Base-by-base conservation (phyloP, 371 early-diverging fungal species). In the Synchytrium microbalum region DNA sequence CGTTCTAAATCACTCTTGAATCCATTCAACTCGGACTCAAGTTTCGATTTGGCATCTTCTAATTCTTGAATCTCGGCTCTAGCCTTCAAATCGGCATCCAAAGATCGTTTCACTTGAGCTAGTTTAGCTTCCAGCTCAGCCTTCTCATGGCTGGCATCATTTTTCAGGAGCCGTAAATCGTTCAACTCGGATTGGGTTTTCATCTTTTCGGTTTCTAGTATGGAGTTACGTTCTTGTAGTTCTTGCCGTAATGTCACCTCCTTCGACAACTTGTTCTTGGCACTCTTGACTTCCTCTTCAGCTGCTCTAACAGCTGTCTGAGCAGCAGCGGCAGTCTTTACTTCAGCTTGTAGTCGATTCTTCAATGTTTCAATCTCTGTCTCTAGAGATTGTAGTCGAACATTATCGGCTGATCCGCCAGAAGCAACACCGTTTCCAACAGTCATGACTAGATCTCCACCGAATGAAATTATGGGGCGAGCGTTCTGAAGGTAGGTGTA, bases 401-500 rank as follows among this genome's bases (percentile, higher is more conserved):
- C 60, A 25, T 60, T 60, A 56, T 23, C 30, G n/a, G n/a, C 58
- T 19, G 19, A 23, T 10, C 25, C 60, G 19, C 60, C 23, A n/a
- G 14, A 19, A 57, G 5, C 25, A 25, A 1, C 51, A 24, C 29
- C 65, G 23, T 19, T 66, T 27, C 51, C 52, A 19, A 54, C 33
- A n/a, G 63, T 46, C 38, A 30, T 54, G 10, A 58, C 56, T 13
- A 32, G 59, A 10, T 62, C 32, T 38, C 25, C 30, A 24, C 61
- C 51, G 59, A n/a, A 60, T 3, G 51, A 31, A 19, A 68, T 57
- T 5, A 19, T 26, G 1, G 62, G 56, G 32, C 59, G 66, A 0
- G 75, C 68, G 55, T 77, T 71, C 33, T 77, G 74, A 14, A 77
- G 59, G 57, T 85, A 90, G 0, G 88, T 88, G 65, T 89, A 94